Conservation (phyloP, 129 eudicot genomes). For the Daucus carota region DNA sequence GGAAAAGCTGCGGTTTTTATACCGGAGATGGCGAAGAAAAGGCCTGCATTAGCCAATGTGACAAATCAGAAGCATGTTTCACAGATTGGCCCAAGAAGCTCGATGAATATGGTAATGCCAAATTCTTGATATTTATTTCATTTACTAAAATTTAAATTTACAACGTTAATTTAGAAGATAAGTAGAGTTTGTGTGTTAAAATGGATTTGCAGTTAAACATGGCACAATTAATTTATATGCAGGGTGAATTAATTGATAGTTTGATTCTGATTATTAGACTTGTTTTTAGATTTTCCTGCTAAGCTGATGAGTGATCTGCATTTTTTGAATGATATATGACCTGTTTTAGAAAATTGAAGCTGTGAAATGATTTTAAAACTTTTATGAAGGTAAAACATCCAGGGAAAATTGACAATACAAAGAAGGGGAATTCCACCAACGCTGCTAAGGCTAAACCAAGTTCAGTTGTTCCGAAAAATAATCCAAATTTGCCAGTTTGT, state of each 20-base stretch:
- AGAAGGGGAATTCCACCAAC: slow-evolving; percentile 43
- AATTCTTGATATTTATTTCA: not conserved
- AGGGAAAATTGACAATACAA: slow-evolving; percentile 34
- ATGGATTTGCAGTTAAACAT: not conserved
- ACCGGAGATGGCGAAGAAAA: slow-evolving; percentile 46
- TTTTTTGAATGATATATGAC: not conserved
- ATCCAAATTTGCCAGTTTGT: slow-evolving; percentile 18
- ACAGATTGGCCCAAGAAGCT: slow-evolving; percentile 18
- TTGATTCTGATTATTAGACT: not conserved
- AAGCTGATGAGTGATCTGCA: not conserved
- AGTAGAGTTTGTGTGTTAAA: not conserved
- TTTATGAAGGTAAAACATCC: slow-evolving; percentile 48
- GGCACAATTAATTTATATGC: not conserved
- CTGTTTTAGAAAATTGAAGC: not conserved
- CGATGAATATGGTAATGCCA: slow-evolving; percentile 30
- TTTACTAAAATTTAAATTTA: no score
- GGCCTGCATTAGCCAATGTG: slow-evolving; percentile 60
- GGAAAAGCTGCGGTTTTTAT: slow-evolving; percentile 31
- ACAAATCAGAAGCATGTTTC: slow-evolving; percentile 41
- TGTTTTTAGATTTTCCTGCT: not conserved
- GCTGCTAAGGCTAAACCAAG: slow-evolving; percentile 30
- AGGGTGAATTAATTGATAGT: not conserved
- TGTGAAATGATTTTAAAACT: not conserved
- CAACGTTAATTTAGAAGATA: not conserved
- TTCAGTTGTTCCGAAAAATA: slow-evolving; percentile 20